A percentile compares a stretch with the other conserved stretches of the same genome.
These are phyloP conservation scores for Pythium graminicola DNA, from an alignment of 352 stramenopile species.

Conservation along the genomic window DNA sequence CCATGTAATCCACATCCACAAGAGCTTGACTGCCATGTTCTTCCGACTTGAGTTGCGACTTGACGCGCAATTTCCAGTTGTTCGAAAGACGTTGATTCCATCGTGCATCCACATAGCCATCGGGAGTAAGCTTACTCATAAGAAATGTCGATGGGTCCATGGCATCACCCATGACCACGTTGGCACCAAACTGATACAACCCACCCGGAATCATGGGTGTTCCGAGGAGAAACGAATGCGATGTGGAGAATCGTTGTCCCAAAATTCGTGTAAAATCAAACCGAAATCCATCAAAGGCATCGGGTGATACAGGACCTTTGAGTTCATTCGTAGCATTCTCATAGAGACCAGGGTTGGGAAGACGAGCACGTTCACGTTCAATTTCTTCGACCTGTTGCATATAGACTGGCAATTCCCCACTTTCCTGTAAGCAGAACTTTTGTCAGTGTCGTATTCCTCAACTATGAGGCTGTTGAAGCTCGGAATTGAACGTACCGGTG, in stretches of 20 bases:
- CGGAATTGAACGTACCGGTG: constrained; percentile 35
- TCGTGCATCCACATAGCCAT: constrained; percentile 77
- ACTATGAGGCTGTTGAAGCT: neutral
- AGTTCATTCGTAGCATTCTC: constrained; percentile 82
- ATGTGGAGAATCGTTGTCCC: constrained; percentile 73
- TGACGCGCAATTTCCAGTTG: constrained; percentile 80
- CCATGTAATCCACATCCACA: constrained; percentile 76
- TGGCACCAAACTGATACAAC: constrained; percentile 84
- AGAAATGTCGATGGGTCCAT: constrained; percentile 79
- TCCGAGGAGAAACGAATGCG: constrained; percentile 76
- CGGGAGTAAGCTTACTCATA: constrained; percentile 82
- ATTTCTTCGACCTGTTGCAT: constrained; percentile 81
- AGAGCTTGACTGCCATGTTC: constrained; percentile 73
- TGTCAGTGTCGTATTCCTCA: neutral
- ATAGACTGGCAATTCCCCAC: constrained; percentile 53
- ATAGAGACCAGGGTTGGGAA: constrained; percentile 79
- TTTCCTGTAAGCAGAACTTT: constrained; percentile 20
- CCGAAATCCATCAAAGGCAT: constrained; percentile 82
- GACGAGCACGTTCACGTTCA: constrained; percentile 55
- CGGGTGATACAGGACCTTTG: constrained; percentile 68
- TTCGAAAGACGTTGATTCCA: constrained; percentile 75
- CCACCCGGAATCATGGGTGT: constrained; percentile 79
- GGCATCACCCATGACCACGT: constrained; percentile 65
- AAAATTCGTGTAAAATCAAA: constrained; percentile 84
- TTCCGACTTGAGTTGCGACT: constrained; percentile 79